phyloP scores from a whole-genome alignment of 2,329 filamentous ascomycete genomes.

The Cladophialophora immunda region DNA sequence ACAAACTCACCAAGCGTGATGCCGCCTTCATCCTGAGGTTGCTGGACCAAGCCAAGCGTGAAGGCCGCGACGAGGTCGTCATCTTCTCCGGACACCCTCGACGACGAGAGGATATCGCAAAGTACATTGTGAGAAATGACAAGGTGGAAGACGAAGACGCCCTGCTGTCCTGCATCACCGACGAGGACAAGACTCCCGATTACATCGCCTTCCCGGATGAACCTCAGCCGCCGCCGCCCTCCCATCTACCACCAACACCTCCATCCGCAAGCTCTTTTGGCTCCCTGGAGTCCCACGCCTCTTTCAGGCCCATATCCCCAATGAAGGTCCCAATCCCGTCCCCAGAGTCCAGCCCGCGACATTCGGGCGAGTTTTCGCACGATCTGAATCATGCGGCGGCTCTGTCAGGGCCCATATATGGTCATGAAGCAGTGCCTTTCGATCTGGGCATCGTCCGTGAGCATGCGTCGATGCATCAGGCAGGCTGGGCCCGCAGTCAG shows the following conservation, averaged over 20 bases:
- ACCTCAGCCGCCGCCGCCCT: not conserved
- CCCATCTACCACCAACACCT: constrained; percentile 17
- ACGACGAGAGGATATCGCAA: constrained; percentile 27
- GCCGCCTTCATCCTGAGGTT: constrained; percentile 33
- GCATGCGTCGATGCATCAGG: not conserved
- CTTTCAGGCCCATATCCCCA: constrained; percentile 14
- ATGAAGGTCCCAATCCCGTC: constrained; percentile 23
- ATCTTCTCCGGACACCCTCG: constrained; percentile 24
- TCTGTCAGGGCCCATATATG: not conserved
- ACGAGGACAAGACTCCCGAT: constrained; percentile 22
- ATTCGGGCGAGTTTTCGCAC: constrained; percentile 8
- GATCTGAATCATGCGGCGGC: not conserved
- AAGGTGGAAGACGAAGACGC: constrained; percentile 25
- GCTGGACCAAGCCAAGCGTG: constrained; percentile 24
- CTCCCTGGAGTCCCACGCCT: constrained; percentile 7
- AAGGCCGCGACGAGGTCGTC: constrained; percentile 21
- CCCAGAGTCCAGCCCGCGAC: constrained; percentile 21
- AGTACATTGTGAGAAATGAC: constrained; percentile 30
- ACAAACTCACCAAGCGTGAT: constrained; percentile 27
- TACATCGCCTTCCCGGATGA: constrained; percentile 23
- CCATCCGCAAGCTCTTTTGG: constrained; percentile 19
- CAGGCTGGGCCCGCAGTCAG: not conserved
- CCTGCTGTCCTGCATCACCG: constrained; percentile 28
- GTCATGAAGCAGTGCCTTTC: not conserved
- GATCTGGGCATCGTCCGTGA: not conserved